Percentiles rank a stretch among this genome's conserved stretches.
These are phyloP conservation scores for Litchi chinensis DNA, from an alignment of 345 rosid genomes.

Conservation along the genomic window DNA sequence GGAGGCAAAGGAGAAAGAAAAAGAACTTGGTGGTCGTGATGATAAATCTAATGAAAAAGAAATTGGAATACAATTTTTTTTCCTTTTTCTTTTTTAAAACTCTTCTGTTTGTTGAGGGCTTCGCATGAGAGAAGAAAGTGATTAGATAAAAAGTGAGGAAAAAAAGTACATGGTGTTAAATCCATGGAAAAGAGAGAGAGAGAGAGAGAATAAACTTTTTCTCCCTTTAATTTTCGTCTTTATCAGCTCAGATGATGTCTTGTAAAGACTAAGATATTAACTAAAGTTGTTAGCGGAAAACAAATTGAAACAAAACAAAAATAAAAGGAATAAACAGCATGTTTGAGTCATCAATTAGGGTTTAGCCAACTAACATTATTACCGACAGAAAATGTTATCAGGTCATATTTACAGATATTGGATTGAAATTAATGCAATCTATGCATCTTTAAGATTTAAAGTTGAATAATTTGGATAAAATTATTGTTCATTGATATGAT, in stretches of 20 bases:
- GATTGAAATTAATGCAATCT: not conserved
- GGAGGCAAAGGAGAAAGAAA: constrained; percentile 30
- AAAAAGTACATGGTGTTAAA: constrained; percentile 26
- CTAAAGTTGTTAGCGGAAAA: not conserved
- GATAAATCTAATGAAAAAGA: constrained; percentile 13
- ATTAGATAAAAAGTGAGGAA: constrained; percentile 19
- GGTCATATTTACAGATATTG: not conserved
- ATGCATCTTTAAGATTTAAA: too few species aligned
- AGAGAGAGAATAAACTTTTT: constrained; percentile 36
- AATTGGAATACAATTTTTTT: constrained; percentile 10
- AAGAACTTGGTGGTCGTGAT: not conserved
- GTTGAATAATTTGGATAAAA: not conserved
- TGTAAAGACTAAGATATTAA: constrained; percentile 20
- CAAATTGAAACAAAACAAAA: not conserved
- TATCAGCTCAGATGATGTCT: constrained; percentile 32
- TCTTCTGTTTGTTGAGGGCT: constrained; percentile 26
- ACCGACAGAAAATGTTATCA: not conserved
- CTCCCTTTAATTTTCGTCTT: constrained; percentile 29
- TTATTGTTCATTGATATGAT: not conserved
- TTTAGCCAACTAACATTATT: too few species aligned
- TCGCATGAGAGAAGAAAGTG: constrained; percentile 30
- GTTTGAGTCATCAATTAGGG: not conserved
- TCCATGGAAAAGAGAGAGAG: constrained; percentile 14
- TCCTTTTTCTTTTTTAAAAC: not conserved
- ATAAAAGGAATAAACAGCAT: constrained; percentile 6